phyloP scores from a whole-genome alignment of 306 rosid species.

The Dryas drummondii region DNA sequence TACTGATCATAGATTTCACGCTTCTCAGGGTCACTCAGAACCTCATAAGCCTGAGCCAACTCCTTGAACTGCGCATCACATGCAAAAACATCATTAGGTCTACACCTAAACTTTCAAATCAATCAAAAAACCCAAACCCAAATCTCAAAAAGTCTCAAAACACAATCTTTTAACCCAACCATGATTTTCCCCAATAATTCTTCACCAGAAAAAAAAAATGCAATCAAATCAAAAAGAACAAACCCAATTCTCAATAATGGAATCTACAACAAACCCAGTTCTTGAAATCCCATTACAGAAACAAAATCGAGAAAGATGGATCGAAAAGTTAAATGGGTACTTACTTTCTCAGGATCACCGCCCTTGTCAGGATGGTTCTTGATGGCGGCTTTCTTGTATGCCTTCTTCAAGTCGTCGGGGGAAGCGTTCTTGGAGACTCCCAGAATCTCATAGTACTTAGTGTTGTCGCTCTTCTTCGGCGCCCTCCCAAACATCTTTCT shows the following conservation, averaged over 20 bases:
- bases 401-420: constrained; percentile 80
- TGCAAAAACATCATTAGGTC: not conserved
- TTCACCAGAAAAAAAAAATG: not conserved
- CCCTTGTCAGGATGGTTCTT: constrained; percentile 93
- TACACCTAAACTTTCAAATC: not conserved
- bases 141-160: not conserved
- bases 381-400: constrained; percentile 83
- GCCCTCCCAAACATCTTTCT: constrained; percentile 68
- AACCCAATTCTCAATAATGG: not conserved
- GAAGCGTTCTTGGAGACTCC: constrained; percentile 78
- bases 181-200: not conserved
- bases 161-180: not conserved
- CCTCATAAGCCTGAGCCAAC: constrained; percentile 85
- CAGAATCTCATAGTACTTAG: constrained; percentile 66
- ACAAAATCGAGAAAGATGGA: not conserved
- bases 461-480: constrained; percentile 72
- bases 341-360: constrained; percentile 90
- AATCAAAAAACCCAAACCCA: not conserved
- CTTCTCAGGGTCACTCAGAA: constrained; percentile 80
- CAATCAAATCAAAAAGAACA: not conserved
- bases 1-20: constrained; percentile 84
- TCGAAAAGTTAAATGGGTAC: not conserved
- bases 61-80: constrained; percentile 63
- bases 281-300: not conserved
- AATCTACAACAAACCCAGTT: not conserved